phyloP scores from a whole-genome alignment of 352 stramenopile genomes.

The Phytopythium sindhum region DNA sequence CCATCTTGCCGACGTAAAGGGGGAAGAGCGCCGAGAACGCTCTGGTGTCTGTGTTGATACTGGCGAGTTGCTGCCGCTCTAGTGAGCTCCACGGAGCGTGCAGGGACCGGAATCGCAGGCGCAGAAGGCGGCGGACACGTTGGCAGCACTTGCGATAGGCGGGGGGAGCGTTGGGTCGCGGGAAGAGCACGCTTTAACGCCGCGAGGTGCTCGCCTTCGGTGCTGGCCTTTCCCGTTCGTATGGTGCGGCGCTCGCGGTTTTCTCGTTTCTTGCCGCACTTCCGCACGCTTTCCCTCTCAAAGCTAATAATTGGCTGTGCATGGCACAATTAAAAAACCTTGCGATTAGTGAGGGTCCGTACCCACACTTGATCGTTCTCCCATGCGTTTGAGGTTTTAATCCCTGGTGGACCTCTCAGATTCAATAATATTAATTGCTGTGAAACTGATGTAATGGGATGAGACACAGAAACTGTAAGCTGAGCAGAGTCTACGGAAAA shows the following conservation, averaged over 20 bases:
- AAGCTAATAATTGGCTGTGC: background rate
- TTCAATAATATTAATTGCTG: background rate
- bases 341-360: background rate
- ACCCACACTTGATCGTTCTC: background rate
- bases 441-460: background rate
- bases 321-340: background rate
- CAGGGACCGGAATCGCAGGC: background rate
- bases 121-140: background rate
- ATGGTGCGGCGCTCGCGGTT: background rate
- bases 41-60: too few relatives aligned
- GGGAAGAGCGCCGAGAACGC: background rate
- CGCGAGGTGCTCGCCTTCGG: background rate
- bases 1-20: background rate
- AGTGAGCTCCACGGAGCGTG: background rate
- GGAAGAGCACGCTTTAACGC: background rate
- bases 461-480: too few relatives aligned
- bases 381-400: background rate
- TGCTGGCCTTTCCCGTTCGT: background rate
- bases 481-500: background rate
- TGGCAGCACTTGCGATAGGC: background rate
- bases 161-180: background rate
- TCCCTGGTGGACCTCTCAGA: background rate
- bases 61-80: background rate
- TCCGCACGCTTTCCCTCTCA: background rate
- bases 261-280: conserved; percentile 9